Evolutionary conservation across 1,139 yeast species (phyloP).

Genomic region (Meyerozyma sp.): DNA sequence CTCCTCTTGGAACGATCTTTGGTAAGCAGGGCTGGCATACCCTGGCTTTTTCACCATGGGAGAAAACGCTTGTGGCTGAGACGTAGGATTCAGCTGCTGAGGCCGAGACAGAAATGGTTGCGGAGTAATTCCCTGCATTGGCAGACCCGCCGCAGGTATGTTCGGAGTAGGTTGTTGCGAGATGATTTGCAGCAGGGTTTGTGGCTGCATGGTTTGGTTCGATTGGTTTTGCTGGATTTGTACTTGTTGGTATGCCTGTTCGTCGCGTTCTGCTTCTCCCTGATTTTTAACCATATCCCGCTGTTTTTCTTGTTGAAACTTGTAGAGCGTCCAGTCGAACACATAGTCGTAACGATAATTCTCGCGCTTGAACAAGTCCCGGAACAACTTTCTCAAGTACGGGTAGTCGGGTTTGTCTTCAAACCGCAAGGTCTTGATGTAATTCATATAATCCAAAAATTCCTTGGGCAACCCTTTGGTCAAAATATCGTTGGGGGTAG

Average conservation of each 20-base stretch:
- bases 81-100: background rate
- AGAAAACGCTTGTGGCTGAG: background rate
- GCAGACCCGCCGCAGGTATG: background rate
- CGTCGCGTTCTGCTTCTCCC: conserved; percentile 9
- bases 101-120: background rate
- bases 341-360: conserved; percentile 91
- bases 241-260: background rate
- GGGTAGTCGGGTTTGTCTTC: conserved; percentile 96
- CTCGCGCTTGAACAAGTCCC: conserved; percentile 85
- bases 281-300: conserved; percentile 39
- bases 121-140: background rate
- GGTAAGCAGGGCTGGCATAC: background rate
- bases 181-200: background rate
- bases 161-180: conserved; percentile 1
- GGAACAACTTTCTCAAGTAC: conserved; percentile 80
- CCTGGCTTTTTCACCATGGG: conserved; percentile 1
- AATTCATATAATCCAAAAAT: conserved; percentile 82
- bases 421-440: conserved; percentile 84
- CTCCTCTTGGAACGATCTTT: background rate
- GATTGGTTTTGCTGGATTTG: background rate
- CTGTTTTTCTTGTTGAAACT: conserved; percentile 65
- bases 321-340: conserved; percentile 94
- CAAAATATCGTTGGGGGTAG: conserved; percentile 82
- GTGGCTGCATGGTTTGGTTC: background rate
- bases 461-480: conserved; percentile 91